Base-by-base conservation (phyloP, 2,329 filamentous ascomycete species). In the Phialocephala subalpina region DNA sequence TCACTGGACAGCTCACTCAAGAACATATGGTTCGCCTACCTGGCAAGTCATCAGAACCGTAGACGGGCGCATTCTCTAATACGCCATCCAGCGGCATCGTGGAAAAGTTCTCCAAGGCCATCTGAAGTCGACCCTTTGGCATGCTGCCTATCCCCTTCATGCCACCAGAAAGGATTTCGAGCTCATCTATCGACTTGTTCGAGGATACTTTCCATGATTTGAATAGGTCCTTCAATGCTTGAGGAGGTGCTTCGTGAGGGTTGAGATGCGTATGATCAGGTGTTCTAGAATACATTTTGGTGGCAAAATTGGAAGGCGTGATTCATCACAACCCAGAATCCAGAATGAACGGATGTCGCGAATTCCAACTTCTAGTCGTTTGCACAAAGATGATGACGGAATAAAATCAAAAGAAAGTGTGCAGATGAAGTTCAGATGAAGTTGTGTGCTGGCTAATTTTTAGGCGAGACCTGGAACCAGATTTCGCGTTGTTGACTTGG, bases 211-310 rank as follows among this genome's bases (percentile, higher is more conserved):
- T 70, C 69, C 67, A 71, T 52, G 49, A 61, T 78, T 97, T 97
- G 86, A 93, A 97, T 62, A 88, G 81, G 55, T 85, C 81, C 67
- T 90, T 88, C 70, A 97, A 82, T 58, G 82, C 78, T 14, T 89
- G 87, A 2, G 94, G 92, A 1, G 94, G 92, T 72, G 90, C 89
- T 77, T 93, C 88, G 77, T 95, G 88, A 33, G 94, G 90, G 78
- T 97, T 91, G 2, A 94, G 81, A 36, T 67, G 35, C 16, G 55
- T 36, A 14, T 36, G 29, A 20, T 57, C 14, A 6, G 55, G 6
- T n/a, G 16, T 57, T 8, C 5, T 27, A 22, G 20, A 27, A 60
- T 49, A 27, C 55, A 57, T 57, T n/a, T 35, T 38, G 55, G 38
- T 8, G 22, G 12, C 38, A 22, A 38, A 22, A 14, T 22, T 25